A percentile compares a stretch with the other conserved stretches of the same genome.
These are phyloP conservation scores for Protomyces arabidopsidicola DNA, from an alignment of 1,139 yeast genomes.

Conservation along the genomic window DNA sequence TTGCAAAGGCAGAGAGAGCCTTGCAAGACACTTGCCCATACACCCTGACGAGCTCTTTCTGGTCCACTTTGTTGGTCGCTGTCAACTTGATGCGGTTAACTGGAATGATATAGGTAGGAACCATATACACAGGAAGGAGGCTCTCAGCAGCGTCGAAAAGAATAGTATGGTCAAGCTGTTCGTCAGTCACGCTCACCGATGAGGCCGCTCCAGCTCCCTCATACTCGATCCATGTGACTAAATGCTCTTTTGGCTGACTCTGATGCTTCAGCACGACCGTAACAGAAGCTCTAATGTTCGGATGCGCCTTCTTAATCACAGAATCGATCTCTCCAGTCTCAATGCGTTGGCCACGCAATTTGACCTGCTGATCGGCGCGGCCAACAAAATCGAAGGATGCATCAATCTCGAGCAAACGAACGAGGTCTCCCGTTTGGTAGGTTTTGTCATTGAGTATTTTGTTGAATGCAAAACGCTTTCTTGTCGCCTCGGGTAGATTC, in stretches of 20 bases:
- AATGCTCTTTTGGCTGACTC: slow-evolving; percentile 31
- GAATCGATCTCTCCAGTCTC: slow-evolving; percentile 35
- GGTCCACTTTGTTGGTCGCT: slow-evolving; percentile 35
- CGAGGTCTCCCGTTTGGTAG: slow-evolving; percentile 36
- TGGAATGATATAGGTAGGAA: slow-evolving; percentile 34
- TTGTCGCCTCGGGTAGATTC: slow-evolving; percentile 32
- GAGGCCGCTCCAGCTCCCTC: neutral
- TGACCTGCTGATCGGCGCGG: slow-evolving; percentile 35
- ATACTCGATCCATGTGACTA: slow-evolving; percentile 31
- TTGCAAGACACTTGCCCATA: slow-evolving; percentile 9
- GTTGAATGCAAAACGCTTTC: slow-evolving; percentile 25
- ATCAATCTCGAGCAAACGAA: slow-evolving; percentile 32
- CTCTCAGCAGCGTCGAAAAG: slow-evolving; percentile 24
- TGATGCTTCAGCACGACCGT: slow-evolving; percentile 32
- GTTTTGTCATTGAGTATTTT: slow-evolving; percentile 16
- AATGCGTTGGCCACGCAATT: slow-evolving; percentile 35
- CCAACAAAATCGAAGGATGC: slow-evolving; percentile 35
- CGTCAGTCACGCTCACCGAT: neutral
- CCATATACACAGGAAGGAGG: slow-evolving; percentile 34
- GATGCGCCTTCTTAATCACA: slow-evolving; percentile 27
- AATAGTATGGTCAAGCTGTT: neutral
- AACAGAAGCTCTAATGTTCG: slow-evolving; percentile 26
- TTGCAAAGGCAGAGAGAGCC: neutral
- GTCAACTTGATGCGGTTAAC: slow-evolving; percentile 32
- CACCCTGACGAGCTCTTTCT: slow-evolving; percentile 26